phyloP scores from a whole-genome alignment of 805 yeast species.

The Ogataea ramenticola region DNA sequence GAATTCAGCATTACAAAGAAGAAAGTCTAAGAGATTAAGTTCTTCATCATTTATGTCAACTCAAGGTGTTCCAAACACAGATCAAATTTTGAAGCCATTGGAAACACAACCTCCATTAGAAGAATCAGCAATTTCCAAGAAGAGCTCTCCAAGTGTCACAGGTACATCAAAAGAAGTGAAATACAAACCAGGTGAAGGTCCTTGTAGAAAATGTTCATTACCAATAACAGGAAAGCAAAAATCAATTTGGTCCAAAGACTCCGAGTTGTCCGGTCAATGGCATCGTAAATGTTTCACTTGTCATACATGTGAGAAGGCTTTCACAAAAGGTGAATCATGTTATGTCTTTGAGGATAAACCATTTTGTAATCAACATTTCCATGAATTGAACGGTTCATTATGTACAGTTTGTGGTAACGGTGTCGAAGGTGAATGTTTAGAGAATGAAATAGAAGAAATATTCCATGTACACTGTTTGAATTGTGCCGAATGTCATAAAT shows the following conservation, averaged over 20 bases:
- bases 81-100: not conserved
- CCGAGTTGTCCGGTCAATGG: conserved; percentile 90
- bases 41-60: not conserved
- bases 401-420: conserved; percentile 68
- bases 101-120: not conserved
- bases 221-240: conserved; percentile 44
- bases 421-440: conserved; percentile 88
- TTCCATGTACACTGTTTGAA: conserved; percentile 71
- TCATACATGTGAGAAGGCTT: conserved; percentile 47
- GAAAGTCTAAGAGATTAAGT: not conserved
- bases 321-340: conserved; percentile 55
- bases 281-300: conserved; percentile 84
- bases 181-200: conserved; percentile 61
- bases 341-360: conserved; percentile 78
- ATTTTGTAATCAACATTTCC: conserved; percentile 75
- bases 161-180: no score
- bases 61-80: not conserved
- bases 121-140: no score
- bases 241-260: conserved; percentile 77
- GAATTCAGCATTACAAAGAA: not conserved
- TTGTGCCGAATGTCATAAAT: conserved; percentile 52
- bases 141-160: no score
- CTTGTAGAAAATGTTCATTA: conserved; percentile 67
- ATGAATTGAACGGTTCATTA: conserved; percentile 63
- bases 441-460: conserved; percentile 60